phyloP scores from a whole-genome alignment of 108 stramenopile genomes.

The Nitzschia sp. region DNA sequence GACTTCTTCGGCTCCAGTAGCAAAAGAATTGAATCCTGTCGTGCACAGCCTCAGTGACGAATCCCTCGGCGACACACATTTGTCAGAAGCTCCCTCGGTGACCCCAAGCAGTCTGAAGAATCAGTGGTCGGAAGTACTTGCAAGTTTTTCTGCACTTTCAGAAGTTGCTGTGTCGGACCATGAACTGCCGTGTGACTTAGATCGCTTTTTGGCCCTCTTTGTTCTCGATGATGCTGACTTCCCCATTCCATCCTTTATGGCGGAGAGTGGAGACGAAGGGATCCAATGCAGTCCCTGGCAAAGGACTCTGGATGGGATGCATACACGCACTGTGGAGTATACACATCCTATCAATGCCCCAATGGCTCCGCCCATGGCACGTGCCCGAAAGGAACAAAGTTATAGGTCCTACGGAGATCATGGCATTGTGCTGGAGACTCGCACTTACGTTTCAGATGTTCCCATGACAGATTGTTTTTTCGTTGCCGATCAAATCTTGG shows the following conservation, averaged over 20 bases:
- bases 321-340: conserved; percentile 60
- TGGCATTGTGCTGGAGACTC: conserved; percentile 69
- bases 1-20: conserved; percentile 8
- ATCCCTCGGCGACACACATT: background rate
- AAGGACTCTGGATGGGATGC: conserved; percentile 6
- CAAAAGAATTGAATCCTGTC: background rate
- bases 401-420: conserved; percentile 42
- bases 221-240: conserved; percentile 52
- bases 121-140: conserved; percentile 25
- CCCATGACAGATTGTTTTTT: conserved; percentile 88
- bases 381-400: conserved; percentile 73
- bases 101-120: background rate
- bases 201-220: conserved; percentile 54
- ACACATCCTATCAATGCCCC: conserved; percentile 80
- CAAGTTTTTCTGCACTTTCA: conserved; percentile 6
- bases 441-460: conserved; percentile 73
- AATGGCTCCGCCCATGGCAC: conserved; percentile 79
- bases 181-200: conserved; percentile 43
- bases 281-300: conserved; percentile 60
- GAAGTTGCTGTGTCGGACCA: conserved; percentile 26
- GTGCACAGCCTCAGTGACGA: conserved; percentile 3
- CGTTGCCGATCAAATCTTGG: conserved; percentile 68
- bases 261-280: conserved; percentile 49
- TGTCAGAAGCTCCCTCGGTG: background rate
- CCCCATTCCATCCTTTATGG: conserved; percentile 52